Conservation (phyloP, 1,284 basidiomycete genomes). For the Vanrija humicola region DNA sequence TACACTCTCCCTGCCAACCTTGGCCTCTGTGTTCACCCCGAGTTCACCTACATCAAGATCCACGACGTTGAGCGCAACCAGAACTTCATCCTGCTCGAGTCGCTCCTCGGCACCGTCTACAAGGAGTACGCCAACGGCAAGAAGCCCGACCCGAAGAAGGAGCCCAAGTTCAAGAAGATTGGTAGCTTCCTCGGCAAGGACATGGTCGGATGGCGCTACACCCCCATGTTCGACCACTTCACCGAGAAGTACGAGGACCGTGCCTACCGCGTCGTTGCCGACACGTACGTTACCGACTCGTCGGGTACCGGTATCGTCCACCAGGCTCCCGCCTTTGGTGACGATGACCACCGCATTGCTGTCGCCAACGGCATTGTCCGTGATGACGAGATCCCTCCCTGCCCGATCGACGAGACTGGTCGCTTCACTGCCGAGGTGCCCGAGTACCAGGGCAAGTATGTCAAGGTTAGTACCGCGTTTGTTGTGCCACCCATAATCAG, state of each 20-base stretch:
- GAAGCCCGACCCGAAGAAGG: slow-evolving; percentile 59
- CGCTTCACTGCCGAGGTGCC: slow-evolving; percentile 83
- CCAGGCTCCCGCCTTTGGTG: slow-evolving; percentile 97
- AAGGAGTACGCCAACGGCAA: slow-evolving; percentile 68
- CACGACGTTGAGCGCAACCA: slow-evolving; percentile 82
- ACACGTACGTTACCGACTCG: slow-evolving; percentile 88
- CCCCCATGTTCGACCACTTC: slow-evolving; percentile 96
- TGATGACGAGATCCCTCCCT: slow-evolving; percentile 89
- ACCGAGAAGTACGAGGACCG: slow-evolving; percentile 88
- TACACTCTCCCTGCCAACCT: slow-evolving; percentile 98
- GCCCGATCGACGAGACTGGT: slow-evolving; percentile 87
- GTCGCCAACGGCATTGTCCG: slow-evolving; percentile 76
- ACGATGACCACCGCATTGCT: slow-evolving; percentile 95
- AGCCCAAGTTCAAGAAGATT: slow-evolving; percentile 92
- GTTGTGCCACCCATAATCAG: slow-evolving; percentile 46
- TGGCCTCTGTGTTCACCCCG: slow-evolving; percentile 91
- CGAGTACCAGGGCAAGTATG: slow-evolving; percentile 84
- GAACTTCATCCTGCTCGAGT: slow-evolving; percentile 91
- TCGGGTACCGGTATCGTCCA: slow-evolving; percentile 99
- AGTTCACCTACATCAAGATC: slow-evolving; percentile 95
- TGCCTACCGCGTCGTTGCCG: slow-evolving; percentile 84
- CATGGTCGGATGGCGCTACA: slow-evolving; percentile 93
- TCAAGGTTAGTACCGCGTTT: slow-evolving; percentile 63
- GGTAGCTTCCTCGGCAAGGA: slow-evolving; percentile 82
- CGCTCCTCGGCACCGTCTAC: slow-evolving; percentile 83